These are phyloP conservation scores for Gloeopeniophorella convolvens DNA, from an alignment of 768 basidiomycete genomes.

Conservation along the genomic window DNA sequence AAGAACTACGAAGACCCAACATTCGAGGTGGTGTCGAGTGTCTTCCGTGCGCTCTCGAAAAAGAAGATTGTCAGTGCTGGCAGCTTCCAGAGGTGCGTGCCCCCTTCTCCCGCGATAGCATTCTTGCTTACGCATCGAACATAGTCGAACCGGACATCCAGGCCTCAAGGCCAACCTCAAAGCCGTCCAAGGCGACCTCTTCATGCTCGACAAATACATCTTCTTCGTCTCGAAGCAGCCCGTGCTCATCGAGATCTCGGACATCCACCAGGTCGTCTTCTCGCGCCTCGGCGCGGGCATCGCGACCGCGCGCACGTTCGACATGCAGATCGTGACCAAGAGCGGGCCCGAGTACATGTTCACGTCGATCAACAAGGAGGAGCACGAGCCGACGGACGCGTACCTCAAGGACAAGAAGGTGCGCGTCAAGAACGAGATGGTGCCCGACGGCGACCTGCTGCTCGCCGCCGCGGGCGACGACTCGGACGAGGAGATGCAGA, in stretches of 20 bases:
- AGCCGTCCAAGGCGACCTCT: slow-evolving; percentile 93
- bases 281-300: slow-evolving; percentile 88
- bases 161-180: slow-evolving; percentile 99
- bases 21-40: slow-evolving; percentile 88
- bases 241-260: slow-evolving; percentile 79
- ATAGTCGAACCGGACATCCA: slow-evolving; percentile 85
- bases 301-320: slow-evolving; percentile 87
- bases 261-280: slow-evolving; percentile 87
- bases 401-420: slow-evolving; percentile 91
- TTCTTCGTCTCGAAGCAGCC: slow-evolving; percentile 98
- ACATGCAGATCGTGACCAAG: slow-evolving; percentile 84
- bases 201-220: slow-evolving; percentile 95
- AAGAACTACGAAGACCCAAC: slow-evolving; percentile 94
- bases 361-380: slow-evolving; percentile 93
- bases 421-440: slow-evolving; percentile 92
- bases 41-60: slow-evolving; percentile 85
- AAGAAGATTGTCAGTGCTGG: slow-evolving; percentile 91
- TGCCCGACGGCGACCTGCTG: slow-evolving; percentile 77
- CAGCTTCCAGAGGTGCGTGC: slow-evolving; percentile 69
- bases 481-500: slow-evolving; percentile 76
- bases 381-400: slow-evolving; percentile 77
- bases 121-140: no score
- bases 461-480: slow-evolving; percentile 65
- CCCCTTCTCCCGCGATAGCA: no score
- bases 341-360: slow-evolving; percentile 83